Percentiles rank a stretch among this genome's conserved stretches.
Evolutionary conservation across 495 filamentous ascomycete species (phyloP).

Genomic region (Aspergillus bertholletiae): DNA sequence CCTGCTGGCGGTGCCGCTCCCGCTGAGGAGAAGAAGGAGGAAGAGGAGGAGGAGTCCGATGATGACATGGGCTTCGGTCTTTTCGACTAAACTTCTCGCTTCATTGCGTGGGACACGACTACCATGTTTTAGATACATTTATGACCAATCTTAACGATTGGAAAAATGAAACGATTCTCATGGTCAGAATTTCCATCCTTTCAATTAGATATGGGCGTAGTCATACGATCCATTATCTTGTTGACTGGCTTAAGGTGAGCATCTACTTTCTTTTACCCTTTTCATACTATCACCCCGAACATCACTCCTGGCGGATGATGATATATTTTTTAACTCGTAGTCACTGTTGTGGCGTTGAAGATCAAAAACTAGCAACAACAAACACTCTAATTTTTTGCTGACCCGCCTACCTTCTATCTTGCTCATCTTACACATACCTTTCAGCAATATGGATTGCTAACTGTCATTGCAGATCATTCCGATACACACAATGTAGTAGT

Average conservation of each 20-base stretch:
- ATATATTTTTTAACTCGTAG: slow-evolving; percentile 58
- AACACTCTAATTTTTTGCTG: slow-evolving; percentile 65
- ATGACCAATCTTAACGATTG: slow-evolving; percentile 26
- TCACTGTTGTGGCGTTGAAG: slow-evolving; percentile 40
- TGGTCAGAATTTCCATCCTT: slow-evolving; percentile 21
- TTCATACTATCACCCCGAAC: not conserved
- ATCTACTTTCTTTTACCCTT: slow-evolving; percentile 12
- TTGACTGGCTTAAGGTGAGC: slow-evolving; percentile 27
- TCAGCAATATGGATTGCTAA: slow-evolving; percentile 24
- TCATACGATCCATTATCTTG: slow-evolving; percentile 32
- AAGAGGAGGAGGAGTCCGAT: slow-evolving; percentile 44
- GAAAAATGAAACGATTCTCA: slow-evolving; percentile 32
- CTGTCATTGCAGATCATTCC: not conserved
- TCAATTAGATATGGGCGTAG: slow-evolving; percentile 40
- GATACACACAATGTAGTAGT: not conserved
- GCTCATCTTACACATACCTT: not conserved
- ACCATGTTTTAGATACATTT: slow-evolving; percentile 44
- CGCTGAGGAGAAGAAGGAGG: slow-evolving; percentile 53
- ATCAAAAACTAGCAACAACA: slow-evolving; percentile 54
- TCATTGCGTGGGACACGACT: slow-evolving; percentile 24
- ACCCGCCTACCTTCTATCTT: slow-evolving; percentile 28
- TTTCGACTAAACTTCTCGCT: slow-evolving; percentile 49
- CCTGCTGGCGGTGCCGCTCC: slow-evolving; percentile 46
- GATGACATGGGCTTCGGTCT: slow-evolving; percentile 56
- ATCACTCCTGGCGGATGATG: slow-evolving; percentile 45